phyloP scores from a whole-genome alignment of 108 stramenopile genomes.

The Nitzschia putrida region DNA sequence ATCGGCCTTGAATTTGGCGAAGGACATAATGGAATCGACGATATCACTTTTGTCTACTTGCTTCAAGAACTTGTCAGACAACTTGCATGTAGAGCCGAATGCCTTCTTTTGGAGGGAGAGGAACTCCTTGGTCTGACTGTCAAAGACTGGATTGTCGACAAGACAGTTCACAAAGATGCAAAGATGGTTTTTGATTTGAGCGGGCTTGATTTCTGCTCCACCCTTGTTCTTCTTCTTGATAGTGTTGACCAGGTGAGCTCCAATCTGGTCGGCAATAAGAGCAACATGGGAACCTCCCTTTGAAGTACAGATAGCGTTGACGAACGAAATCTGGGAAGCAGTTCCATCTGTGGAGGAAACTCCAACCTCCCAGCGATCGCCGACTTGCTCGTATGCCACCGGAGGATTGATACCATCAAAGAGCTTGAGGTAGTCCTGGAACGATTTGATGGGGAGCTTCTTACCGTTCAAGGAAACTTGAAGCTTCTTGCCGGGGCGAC shows the following conservation, averaged over 20 bases:
- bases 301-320: conserved; percentile 95
- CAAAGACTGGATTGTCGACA: conserved; percentile 97
- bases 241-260: conserved; percentile 45
- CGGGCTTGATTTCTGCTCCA: conserved; percentile 79
- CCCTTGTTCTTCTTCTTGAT: conserved; percentile 96
- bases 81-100: conserved; percentile 77
- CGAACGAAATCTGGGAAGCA: conserved; percentile 95
- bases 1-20: conserved; percentile 90
- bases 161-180: conserved; percentile 94
- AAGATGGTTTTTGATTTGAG: conserved; percentile 95
- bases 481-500: conserved; percentile 80
- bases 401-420: conserved; percentile 83
- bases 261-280: conserved; percentile 89
- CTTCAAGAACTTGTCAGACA: conserved; percentile 86
- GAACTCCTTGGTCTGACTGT: conserved; percentile 97
- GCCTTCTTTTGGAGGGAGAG: conserved; percentile 78
- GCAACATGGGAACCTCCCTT: conserved; percentile 96
- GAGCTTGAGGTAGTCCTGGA: conserved; percentile 91
- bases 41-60: conserved; percentile 90
- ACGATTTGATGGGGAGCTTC: conserved; percentile 86
- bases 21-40: conserved; percentile 80
- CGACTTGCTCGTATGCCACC: conserved; percentile 84
- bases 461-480: conserved; percentile 91
- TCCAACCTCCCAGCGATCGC: conserved; percentile 95
- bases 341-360: conserved; percentile 83